These are phyloP conservation scores for Pistacia integerrima DNA, from an alignment of 345 rosid genomes.

Conservation along the genomic window DNA sequence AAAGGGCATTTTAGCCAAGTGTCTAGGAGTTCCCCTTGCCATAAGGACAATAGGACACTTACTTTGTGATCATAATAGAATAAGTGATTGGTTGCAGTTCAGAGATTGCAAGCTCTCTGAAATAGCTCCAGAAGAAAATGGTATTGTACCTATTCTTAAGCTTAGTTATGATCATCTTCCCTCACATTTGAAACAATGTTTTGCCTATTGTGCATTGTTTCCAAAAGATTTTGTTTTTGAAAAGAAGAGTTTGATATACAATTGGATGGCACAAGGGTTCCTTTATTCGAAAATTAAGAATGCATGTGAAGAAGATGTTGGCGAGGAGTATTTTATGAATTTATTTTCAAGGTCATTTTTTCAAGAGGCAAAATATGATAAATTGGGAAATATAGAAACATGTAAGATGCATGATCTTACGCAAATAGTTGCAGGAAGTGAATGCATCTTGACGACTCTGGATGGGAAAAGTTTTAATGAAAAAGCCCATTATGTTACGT, in stretches of 20 bases:
- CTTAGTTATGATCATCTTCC: background rate
- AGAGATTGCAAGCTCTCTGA: background rate
- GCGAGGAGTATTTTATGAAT: constrained; percentile 6
- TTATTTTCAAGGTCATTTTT: constrained; percentile 9
- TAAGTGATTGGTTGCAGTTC: constrained; percentile 18
- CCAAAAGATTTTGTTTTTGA: constrained; percentile 25
- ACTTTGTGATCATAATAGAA: constrained; percentile 3
- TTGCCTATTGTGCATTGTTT: constrained; percentile 37
- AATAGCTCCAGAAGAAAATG: background rate
- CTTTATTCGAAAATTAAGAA: background rate
- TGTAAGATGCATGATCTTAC: too few species aligned
- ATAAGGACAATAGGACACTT: constrained; percentile 18
- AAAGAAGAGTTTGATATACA: constrained; percentile 16
- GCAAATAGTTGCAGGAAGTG: background rate
- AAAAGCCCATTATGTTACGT: too few species aligned
- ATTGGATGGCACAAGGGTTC: constrained; percentile 34
- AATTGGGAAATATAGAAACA: background rate
- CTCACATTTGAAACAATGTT: constrained; percentile 20
- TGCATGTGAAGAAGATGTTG: background rate
- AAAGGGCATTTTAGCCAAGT: constrained; percentile 17
- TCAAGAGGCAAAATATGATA: constrained; percentile 10
- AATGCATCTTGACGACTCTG: background rate
- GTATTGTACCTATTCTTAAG: constrained; percentile 29
- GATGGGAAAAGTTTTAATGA: too few species aligned
- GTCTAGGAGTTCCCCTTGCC: constrained; percentile 24